Evolutionary conservation across 2,329 filamentous ascomycete species (phyloP).

Genomic region (Penicillium thymicola): DNA sequence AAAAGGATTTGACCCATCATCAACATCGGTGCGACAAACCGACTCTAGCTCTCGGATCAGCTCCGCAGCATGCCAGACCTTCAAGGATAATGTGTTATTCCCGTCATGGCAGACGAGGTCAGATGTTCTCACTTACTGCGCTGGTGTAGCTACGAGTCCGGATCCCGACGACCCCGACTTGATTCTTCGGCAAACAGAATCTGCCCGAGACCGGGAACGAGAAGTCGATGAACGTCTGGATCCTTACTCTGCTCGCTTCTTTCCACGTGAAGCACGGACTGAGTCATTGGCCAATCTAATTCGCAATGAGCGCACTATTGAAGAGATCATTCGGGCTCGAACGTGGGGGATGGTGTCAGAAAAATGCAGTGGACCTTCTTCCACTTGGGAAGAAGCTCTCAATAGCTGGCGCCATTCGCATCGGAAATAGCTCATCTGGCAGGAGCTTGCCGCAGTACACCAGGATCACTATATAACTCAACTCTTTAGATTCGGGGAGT

Average conservation of each 20-base stretch:
- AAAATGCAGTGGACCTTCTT: slow-evolving; percentile 62
- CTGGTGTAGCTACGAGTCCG: slow-evolving; percentile 77
- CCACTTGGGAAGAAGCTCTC: slow-evolving; percentile 64
- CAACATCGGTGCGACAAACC: slow-evolving; percentile 63
- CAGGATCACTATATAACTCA: neutral
- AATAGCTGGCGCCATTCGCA: slow-evolving; percentile 56
- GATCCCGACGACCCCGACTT: slow-evolving; percentile 84
- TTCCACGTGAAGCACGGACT: slow-evolving; percentile 70
- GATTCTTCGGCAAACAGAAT: slow-evolving; percentile 66
- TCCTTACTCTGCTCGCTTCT: slow-evolving; percentile 83
- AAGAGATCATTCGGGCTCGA: slow-evolving; percentile 71
- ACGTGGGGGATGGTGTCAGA: slow-evolving; percentile 78
- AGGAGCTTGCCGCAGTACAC: neutral
- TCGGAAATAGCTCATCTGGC: slow-evolving; percentile 14
- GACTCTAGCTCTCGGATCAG: slow-evolving; percentile 56
- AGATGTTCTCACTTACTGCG: slow-evolving; percentile 85
- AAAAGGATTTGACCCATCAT: slow-evolving; percentile 71
- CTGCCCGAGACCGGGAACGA: slow-evolving; percentile 65
- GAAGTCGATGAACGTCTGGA: slow-evolving; percentile 86
- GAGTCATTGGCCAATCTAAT: slow-evolving; percentile 71
- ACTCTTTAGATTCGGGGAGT: neutral
- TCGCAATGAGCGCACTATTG: slow-evolving; percentile 69
- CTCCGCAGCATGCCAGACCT: slow-evolving; percentile 61
- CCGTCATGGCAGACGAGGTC: slow-evolving; percentile 82
- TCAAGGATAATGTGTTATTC: slow-evolving; percentile 77